phyloP scores from a whole-genome alignment of 2,329 filamentous ascomycete species.

The Fusarium chaquense region DNA sequence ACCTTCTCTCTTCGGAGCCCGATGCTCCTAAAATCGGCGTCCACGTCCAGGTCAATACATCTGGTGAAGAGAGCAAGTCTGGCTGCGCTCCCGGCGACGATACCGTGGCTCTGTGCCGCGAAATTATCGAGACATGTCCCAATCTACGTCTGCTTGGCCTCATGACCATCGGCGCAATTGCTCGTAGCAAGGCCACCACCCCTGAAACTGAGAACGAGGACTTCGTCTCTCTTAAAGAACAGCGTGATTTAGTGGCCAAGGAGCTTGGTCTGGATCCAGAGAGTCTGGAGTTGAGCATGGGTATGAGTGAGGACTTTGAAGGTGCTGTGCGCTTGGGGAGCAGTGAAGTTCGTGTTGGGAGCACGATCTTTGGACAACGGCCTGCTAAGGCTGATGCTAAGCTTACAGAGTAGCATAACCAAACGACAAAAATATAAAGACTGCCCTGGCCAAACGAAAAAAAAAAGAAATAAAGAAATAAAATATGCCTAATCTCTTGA shows the following conservation, averaged over 20 bases:
- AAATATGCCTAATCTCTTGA: neutral
- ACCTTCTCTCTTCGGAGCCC: constrained; percentile 59
- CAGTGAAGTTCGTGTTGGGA: constrained; percentile 90
- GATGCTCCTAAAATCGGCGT: constrained; percentile 69
- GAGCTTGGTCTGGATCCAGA: constrained; percentile 62
- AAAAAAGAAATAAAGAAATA: neutral
- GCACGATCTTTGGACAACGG: constrained; percentile 90
- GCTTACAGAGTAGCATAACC: constrained; percentile 62
- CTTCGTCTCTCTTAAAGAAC: constrained; percentile 76
- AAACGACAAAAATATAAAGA: neutral
- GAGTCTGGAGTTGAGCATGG: constrained; percentile 91
- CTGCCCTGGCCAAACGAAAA: neutral
- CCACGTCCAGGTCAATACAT: constrained; percentile 96
- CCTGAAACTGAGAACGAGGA: constrained; percentile 91
- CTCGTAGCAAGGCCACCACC: constrained; percentile 79
- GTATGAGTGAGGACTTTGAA: constrained; percentile 98
- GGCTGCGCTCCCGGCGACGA: constrained; percentile 78
- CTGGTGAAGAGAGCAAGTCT: constrained; percentile 86
- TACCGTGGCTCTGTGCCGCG: constrained; percentile 72
- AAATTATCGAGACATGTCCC: constrained; percentile 78
- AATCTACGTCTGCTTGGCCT: constrained; percentile 81
- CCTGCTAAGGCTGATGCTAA: constrained; percentile 84
- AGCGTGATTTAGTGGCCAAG: constrained; percentile 75
- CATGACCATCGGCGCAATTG: constrained; percentile 98
- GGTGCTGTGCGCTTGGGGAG: constrained; percentile 86